phyloP scores from a whole-genome alignment of 2,329 filamentous ascomycete genomes.

The Clonostachys rhizophaga region DNA sequence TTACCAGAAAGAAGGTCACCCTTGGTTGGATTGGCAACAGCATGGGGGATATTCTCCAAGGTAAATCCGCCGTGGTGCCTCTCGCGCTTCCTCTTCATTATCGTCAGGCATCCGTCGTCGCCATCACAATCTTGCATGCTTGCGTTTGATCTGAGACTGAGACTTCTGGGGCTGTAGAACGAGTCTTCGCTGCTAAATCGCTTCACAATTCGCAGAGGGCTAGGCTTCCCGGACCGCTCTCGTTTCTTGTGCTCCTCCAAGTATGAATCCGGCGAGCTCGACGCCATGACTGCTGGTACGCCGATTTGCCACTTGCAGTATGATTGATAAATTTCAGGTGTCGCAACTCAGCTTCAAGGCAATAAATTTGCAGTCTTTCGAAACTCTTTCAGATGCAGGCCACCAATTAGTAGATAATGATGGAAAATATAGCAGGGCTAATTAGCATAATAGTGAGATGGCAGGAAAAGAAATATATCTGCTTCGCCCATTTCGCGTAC shows the following conservation, averaged over 20 bases:
- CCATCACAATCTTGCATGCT: conserved; percentile 12
- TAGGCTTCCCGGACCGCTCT: conserved; percentile 19
- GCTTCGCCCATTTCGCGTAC: too few species aligned
- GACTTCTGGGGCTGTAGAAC: conserved; percentile 2
- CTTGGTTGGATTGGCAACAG: neutral
- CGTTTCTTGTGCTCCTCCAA: conserved; percentile 14
- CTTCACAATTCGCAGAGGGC: conserved; percentile 47
- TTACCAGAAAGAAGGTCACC: too few species aligned
- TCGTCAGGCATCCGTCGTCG: conserved; percentile 16
- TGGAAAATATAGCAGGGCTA: too few species aligned
- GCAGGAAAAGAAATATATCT: too few species aligned
- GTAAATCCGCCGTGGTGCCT: neutral
- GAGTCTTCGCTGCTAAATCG: conserved; percentile 7
- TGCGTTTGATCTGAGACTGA: conserved; percentile 15
- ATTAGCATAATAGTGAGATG: too few species aligned
- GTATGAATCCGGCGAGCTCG: conserved; percentile 15
- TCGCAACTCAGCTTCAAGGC: too few species aligned
- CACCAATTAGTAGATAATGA: too few species aligned
- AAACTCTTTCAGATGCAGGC: too few species aligned
- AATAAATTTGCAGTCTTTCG: too few species aligned
- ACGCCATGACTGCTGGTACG: conserved; percentile 18
- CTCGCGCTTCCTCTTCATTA: conserved; percentile 25
- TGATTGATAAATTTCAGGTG: too few species aligned
- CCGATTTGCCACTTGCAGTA: too few species aligned
- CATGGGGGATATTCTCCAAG: neutral